A percentile compares a stretch with the other conserved stretches of the same genome.
Conservation (phyloP, 1,139 yeast genomes). For the Petasospora rhodanensis region DNA sequence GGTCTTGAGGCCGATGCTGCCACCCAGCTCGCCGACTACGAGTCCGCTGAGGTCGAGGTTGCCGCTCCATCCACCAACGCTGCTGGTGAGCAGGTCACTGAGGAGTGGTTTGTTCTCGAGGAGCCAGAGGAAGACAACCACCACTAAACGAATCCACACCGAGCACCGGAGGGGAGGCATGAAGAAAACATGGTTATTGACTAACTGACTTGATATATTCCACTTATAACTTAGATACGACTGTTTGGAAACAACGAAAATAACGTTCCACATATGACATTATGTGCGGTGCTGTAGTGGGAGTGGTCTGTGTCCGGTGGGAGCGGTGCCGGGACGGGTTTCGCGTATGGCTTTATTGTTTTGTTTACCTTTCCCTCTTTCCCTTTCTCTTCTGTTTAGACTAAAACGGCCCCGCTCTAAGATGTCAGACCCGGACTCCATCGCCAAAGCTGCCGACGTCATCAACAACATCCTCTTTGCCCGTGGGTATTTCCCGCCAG, state of each 20-base stretch:
- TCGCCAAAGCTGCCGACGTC: slow-evolving; percentile 9
- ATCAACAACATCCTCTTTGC: slow-evolving; percentile 12
- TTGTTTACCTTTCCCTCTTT: slow-evolving; percentile 1
- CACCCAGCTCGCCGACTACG: slow-evolving; percentile 73
- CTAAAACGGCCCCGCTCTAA: too few relatives aligned
- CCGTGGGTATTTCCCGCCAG: slow-evolving; percentile 11
- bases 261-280: too few relatives aligned
- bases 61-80: slow-evolving; percentile 38
- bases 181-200: too few relatives aligned
- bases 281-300: too few relatives aligned
- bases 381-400: neutral
- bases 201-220: too few relatives aligned
- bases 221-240: slow-evolving; percentile 4
- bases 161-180: too few relatives aligned
- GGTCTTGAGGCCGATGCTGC: slow-evolving; percentile 66
- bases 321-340: too few relatives aligned
- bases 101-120: slow-evolving; percentile 82
- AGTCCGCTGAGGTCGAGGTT: slow-evolving; percentile 71
- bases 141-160: slow-evolving; percentile 37
- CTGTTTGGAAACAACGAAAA: slow-evolving; percentile 3
- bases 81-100: slow-evolving; percentile 45
- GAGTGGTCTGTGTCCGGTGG: too few relatives aligned
- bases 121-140: slow-evolving; percentile 63
- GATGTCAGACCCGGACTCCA: slow-evolving; percentile 8
- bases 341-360: slow-evolving; percentile 1